These are phyloP conservation scores for Alternaria sp. DNA, from an alignment of 2,329 filamentous ascomycete species.

Conservation along the genomic window DNA sequence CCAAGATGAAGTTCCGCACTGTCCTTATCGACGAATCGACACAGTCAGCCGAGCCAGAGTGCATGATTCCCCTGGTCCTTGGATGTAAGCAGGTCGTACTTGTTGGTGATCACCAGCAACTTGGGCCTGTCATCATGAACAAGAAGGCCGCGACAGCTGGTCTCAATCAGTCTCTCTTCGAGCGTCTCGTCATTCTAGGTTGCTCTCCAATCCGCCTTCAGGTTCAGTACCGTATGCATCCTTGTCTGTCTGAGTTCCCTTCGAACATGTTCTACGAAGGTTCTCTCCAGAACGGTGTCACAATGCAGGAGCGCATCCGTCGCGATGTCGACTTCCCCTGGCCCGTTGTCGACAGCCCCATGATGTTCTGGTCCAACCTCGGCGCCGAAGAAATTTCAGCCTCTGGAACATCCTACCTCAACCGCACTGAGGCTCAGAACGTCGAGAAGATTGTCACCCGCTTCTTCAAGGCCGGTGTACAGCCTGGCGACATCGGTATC, in stretches of 20 bases:
- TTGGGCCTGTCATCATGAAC: conserved; percentile 99
- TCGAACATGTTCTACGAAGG: conserved; percentile 99
- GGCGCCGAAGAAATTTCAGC: conserved; percentile 98
- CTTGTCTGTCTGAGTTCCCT: conserved; percentile 93
- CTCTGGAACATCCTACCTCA: conserved; percentile 96
- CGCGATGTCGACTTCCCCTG: conserved; percentile 97
- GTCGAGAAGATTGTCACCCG: conserved; percentile 98
- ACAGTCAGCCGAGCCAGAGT: conserved; percentile 96
- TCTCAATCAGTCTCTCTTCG: conserved; percentile 97
- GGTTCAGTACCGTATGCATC: conserved; percentile 99
- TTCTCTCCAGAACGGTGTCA: conserved; percentile 94
- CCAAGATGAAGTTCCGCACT: conserved; percentile 98
- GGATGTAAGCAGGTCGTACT: conserved; percentile 99
- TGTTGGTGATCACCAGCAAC: conserved; percentile 96
- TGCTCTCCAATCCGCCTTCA: conserved; percentile 91
- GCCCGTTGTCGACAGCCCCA: conserved; percentile 90
- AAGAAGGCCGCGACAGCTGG: conserved; percentile 99
- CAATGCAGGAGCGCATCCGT: conserved; percentile 83
- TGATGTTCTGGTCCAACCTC: conserved; percentile 99
- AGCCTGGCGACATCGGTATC: conserved; percentile 90
- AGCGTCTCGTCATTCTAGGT: conserved; percentile 91
- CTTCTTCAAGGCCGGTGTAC: conserved; percentile 99
- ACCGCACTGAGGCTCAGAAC: conserved; percentile 94
- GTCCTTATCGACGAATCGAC: conserved; percentile 98
- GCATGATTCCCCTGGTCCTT: conserved; percentile 96